These are phyloP conservation scores for Skeletonema grethae DNA, from an alignment of 108 stramenopile species.

Conservation along the genomic window DNA sequence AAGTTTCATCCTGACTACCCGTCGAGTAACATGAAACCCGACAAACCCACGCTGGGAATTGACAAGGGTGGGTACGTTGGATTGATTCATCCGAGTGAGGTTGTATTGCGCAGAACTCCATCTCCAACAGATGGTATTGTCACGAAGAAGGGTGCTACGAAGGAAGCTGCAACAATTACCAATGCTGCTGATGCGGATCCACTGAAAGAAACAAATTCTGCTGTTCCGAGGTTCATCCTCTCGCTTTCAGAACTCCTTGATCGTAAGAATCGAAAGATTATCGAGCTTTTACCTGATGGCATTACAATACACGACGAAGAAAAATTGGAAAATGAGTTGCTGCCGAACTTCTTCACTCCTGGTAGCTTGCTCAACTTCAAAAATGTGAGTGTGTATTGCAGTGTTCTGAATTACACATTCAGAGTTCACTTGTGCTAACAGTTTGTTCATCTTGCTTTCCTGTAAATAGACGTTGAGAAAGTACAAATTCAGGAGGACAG, in stretches of 20 bases:
- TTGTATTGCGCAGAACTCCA: background rate
- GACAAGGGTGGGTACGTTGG: constrained; percentile 42
- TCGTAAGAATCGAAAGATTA: constrained; percentile 2
- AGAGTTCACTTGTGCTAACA: background rate
- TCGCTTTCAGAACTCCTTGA: background rate
- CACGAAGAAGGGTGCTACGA: background rate
- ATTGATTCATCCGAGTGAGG: constrained; percentile 13
- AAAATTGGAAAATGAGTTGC: background rate
- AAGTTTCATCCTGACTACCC: constrained; percentile 34
- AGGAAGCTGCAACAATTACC: constrained; percentile 2
- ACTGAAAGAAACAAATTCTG: background rate
- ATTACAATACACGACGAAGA: background rate
- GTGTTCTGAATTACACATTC: background rate
- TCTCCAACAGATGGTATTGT: constrained; percentile 5
- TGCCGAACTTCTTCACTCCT: background rate
- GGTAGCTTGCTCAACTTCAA: constrained; percentile 4
- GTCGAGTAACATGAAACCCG: constrained; percentile 2
- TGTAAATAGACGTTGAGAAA: background rate
- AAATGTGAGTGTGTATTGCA: background rate
- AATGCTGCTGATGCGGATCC: background rate
- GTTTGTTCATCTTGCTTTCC: background rate
- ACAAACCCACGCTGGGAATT: constrained; percentile 29
- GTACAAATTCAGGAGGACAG: constrained; percentile 7
- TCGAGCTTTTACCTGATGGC: constrained; percentile 2
- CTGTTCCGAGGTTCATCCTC: background rate